Base-by-base conservation (phyloP, 495 filamentous ascomycete genomes). In the Tetracladium setigerum region DNA sequence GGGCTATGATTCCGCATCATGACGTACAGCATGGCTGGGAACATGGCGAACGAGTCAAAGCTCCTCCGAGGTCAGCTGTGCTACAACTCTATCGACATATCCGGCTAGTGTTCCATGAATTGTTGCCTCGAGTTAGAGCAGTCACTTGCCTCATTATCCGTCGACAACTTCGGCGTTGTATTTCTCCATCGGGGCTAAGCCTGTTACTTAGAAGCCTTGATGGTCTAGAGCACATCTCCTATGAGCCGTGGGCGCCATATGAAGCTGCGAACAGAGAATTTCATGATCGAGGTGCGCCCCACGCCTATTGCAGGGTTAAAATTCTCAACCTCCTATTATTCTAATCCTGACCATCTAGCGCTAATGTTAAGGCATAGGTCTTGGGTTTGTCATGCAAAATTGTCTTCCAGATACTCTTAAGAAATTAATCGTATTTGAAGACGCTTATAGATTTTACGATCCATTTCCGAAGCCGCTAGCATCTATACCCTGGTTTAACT, bases 141-240 rank as follows among this genome's bases (percentile, higher is more conserved):
- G 54, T 51, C 13, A 54, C 51, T 10, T 38, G 41, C 47, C 46
- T 57, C 16, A 47, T 54, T 40, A 54, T 57, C 14, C 37, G 54
- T 50, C 54, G 51, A 54, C 50, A 57, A 47, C 33, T 57, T 33
- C 50, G 54, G 12, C 54, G 54, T 47, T 47, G 46, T 50, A 43
- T 53, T 45, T 34, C 44, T 41, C 44, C 15, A 35, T 35, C 33
- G 33, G 33, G 33, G 15, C 47, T 57, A 27, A 19, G 40, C n/a
- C n/a, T 44, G 6, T 46, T 56, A 46, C 17, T 49, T 15, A 38
- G 36, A 30, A 53, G 34, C 15, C 36, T 53, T 49, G 16, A 44
- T 38, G 36, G 50, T 37, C 38, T 53, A 31, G 45, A 53, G 18
- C 45, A 41, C 22, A 49, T 49, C 33, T 43, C 38, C 36, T 49